Evolutionary conservation across 805 yeast species (phyloP), one percentile per base, ranked within the genome.

Genomic region (Yarrowia sp.): DNA sequence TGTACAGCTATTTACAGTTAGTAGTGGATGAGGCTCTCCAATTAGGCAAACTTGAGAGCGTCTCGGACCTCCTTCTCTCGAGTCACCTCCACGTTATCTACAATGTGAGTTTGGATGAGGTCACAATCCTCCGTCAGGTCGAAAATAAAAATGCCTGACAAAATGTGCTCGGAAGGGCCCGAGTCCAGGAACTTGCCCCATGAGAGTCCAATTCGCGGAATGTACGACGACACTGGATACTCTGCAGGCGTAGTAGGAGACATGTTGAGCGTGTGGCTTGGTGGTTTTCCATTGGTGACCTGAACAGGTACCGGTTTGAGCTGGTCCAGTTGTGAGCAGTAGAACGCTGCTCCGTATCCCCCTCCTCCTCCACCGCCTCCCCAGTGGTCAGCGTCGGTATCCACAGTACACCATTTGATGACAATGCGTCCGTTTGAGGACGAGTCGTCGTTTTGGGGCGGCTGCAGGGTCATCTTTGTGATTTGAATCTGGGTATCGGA

Each of bases 71-170:
- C 64, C 30, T 61, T 48, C 35, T 33, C 35, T 16, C 30, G 7
- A 1, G 35, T 61, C n/a, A 46, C 38, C 26, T 61, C 64, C 35
- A 61, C 64, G 22, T 61, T 61, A 19, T 61, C 56, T n/a, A 61
- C 56, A 24, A 61, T 46, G 11, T 61, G 64, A 1, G 54, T 61
- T 30, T 61, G 48, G 24, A 61, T 61, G 19, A 46, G 56, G 14
- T 36, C 44, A 33, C 64, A 61, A 26, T 61, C 26, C 4, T 46
- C 56, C 8, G 35, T 48, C 14, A 61, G 56, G 19, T 61, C 64
- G 38, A 61, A 61, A 16, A 48, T 61, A 44, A 61, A 61, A 30
- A 48, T 46, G 12, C 64, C 64, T 17, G 64, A 61, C 16, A 61
- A 16, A 38, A 54, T 54, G 61, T 54, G 44, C 4, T 54, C 61